Conservation (phyloP, 2,329 filamentous ascomycete species). For the Colletotrichum chlorophyti region DNA sequence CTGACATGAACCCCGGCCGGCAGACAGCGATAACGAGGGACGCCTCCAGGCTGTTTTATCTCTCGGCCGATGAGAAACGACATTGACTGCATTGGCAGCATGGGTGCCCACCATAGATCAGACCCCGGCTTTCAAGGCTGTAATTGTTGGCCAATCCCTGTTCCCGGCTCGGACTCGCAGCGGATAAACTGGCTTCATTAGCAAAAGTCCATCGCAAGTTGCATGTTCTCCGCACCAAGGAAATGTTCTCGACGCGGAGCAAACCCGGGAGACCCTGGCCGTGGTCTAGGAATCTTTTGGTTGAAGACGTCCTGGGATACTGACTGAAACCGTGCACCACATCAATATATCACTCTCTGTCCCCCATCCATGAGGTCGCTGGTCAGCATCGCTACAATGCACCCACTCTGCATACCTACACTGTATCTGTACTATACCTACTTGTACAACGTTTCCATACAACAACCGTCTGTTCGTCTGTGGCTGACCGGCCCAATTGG, state of each 20-base stretch:
- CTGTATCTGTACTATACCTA: neutral
- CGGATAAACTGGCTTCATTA: conserved; percentile 26
- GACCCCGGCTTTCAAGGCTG: neutral
- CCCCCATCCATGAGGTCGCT: neutral
- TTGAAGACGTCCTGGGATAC: neutral
- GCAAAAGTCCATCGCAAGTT: conserved; percentile 21
- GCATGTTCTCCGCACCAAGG: conserved; percentile 24
- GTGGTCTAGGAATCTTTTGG: neutral
- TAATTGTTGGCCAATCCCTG: conserved; percentile 2
- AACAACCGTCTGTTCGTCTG: neutral
- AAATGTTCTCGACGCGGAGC: conserved; percentile 18
- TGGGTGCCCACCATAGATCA: neutral
- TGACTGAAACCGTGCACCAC: conserved; percentile 8
- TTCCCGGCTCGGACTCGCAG: conserved; percentile 5
- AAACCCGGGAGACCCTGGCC: conserved; percentile 20
- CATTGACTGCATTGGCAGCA: neutral
- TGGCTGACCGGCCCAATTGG: conserved; percentile 4
- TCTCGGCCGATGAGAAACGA: neutral
- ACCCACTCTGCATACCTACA: neutral
- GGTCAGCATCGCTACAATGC: conserved; percentile 13
- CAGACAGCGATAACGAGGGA: neutral
- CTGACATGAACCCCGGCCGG: neutral
- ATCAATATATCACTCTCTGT: conserved; percentile 1
- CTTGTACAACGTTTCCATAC: no score
- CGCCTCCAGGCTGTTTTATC: neutral